Base-by-base conservation (phyloP, 176 grass and related monocot genomes). In the Aegilops sharonensis region DNA sequence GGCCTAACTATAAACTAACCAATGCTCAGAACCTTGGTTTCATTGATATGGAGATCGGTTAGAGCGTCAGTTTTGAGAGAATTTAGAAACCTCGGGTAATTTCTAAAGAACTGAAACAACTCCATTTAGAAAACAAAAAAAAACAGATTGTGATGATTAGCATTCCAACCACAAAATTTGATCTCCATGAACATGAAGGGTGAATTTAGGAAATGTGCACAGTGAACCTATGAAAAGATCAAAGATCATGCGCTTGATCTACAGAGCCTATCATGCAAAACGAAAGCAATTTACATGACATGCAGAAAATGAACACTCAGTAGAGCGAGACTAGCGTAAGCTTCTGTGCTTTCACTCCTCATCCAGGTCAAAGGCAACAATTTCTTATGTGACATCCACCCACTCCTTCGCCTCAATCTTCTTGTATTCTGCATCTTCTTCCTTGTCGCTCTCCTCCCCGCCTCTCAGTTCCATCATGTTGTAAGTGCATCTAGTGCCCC, bases 361-460 rank as follows among this genome's bases (percentile, higher is more conserved):
- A 62, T 95, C 89, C 65, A 88, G 57, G 23, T 97, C 92, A 9
- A 94, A 94, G 36, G 81, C 84, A 23, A 98, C 83, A 27, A 92
- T 57, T 64, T 92, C 93, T 76, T 98, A 86, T 0, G 13, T 18
- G 20, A 98, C 86, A 37, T 92, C 78, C 5, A 98, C 63, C 8
- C 91, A 65, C 76, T 98, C 95, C 86, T 95, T 91, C 1, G 88
- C 89, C 78, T 98, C 93, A n/a, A 98, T 91, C 77, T 98, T 89
- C 90, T 98, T 98, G 64, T 91, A 86, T 66, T 98, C 95, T 0
- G 92, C 92, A 80, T 93, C 93, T 78, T 94, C 95, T 66, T 98
- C 95, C 65, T 92, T 81, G 4, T 98, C 95, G 2, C 91, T 95
- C 21, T 84, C 90, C 69, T 89, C 93, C 5, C 93, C 95, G 15